These are phyloP conservation scores for Pyricularia grisea DNA, from an alignment of 2,329 filamentous ascomycete species.

Conservation along the genomic window DNA sequence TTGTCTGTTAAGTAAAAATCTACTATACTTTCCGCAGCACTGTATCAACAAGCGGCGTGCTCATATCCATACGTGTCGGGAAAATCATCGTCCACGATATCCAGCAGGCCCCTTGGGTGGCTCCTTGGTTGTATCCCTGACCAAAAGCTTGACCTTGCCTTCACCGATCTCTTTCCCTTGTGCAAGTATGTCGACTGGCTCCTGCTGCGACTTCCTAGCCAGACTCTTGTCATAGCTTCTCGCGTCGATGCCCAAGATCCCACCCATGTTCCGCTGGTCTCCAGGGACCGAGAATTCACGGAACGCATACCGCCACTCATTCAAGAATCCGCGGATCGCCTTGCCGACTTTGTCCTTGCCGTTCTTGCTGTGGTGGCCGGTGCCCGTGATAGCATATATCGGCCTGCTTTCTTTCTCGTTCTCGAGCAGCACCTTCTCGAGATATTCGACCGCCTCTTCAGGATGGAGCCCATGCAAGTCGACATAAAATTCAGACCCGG, in stretches of 20 bases:
- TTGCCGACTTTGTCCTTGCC: conserved; percentile 98
- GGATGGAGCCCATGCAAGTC: conserved; percentile 98
- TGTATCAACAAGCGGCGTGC: neutral
- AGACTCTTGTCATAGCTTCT: conserved; percentile 58
- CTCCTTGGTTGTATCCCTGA: conserved; percentile 40
- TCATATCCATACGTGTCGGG: neutral
- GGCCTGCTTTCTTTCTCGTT: conserved; percentile 65
- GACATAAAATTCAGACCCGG: conserved; percentile 71
- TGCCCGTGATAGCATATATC: conserved; percentile 93
- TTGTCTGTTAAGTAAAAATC: conserved; percentile 1
- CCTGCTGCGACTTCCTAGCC: conserved; percentile 24
- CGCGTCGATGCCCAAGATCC: conserved; percentile 61
- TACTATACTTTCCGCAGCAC: conserved; percentile 7
- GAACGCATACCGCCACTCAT: conserved; percentile 93
- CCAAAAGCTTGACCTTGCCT: conserved; percentile 56
- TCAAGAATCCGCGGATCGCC: conserved; percentile 80
- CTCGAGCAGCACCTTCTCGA: conserved; percentile 78
- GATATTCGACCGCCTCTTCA: conserved; percentile 90
- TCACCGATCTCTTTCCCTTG: conserved; percentile 61
- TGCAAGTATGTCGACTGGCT: conserved; percentile 48
- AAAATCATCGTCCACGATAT: conserved; percentile 15
- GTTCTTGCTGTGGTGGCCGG: conserved; percentile 95
- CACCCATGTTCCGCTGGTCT: conserved; percentile 76
- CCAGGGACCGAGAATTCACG: conserved; percentile 93
- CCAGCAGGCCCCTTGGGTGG: conserved; percentile 46